Percentiles rank a stretch among this genome's conserved stretches.
phyloP scores from a whole-genome alignment of 2,329 filamentous ascomycete species.

The Huntiella bhutanensis region DNA sequence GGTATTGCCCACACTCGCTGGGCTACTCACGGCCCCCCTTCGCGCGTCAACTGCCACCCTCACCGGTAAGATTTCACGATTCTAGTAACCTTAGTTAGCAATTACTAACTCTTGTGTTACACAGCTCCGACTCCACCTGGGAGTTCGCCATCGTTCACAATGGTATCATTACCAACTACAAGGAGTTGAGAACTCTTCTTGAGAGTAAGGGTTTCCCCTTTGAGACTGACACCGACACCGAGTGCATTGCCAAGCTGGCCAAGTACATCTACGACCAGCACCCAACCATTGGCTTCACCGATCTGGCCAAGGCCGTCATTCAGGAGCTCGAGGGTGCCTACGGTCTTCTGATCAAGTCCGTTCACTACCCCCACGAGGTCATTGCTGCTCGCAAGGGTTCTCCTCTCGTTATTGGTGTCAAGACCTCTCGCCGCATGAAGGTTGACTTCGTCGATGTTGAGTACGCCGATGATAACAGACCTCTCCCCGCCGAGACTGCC shows the following conservation, averaged over 20 bases:
- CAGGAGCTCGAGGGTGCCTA: slow-evolving; percentile 97
- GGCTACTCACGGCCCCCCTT: slow-evolving; percentile 93
- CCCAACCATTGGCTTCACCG: slow-evolving; percentile 86
- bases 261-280: slow-evolving; percentile 97
- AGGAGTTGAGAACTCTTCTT: slow-evolving; percentile 89
- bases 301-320: slow-evolving; percentile 92
- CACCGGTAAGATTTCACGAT: slow-evolving; percentile 50
- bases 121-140: slow-evolving; percentile 80
- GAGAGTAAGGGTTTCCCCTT: slow-evolving; percentile 92
- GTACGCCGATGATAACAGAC: slow-evolving; percentile 68
- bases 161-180: slow-evolving; percentile 99
- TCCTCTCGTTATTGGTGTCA: slow-evolving; percentile 83
- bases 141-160: slow-evolving; percentile 98
- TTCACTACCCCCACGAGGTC: slow-evolving; percentile 95
- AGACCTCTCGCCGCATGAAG: slow-evolving; percentile 98
- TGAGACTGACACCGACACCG: slow-evolving; percentile 97
- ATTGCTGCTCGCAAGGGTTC: slow-evolving; percentile 97
- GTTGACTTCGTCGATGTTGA: slow-evolving; percentile 99
- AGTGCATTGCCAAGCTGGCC: slow-evolving; percentile 96
- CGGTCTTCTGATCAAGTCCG: slow-evolving; percentile 91
- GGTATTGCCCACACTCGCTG: slow-evolving; percentile 98
- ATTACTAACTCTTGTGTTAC: background rate
- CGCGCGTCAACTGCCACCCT: slow-evolving; percentile 90
- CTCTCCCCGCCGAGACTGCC: slow-evolving; percentile 79
- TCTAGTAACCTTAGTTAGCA: background rate